Percentiles rank a stretch among this genome's conserved stretches.
phyloP scores from a whole-genome alignment of 805 yeast species.

The Saccharomycopsis oosterbeekiorum region DNA sequence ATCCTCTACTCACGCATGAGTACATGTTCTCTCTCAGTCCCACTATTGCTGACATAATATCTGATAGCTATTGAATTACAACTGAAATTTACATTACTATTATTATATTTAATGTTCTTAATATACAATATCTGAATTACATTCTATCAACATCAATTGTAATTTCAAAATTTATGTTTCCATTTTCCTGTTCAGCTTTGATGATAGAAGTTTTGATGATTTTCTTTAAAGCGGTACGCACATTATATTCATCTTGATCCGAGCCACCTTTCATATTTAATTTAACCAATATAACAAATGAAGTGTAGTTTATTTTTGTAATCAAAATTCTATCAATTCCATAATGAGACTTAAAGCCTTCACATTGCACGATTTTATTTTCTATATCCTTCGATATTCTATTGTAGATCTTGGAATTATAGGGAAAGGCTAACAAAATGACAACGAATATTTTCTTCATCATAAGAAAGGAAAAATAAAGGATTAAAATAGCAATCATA shows the following conservation, averaged over 20 bases:
- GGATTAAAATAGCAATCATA: slow-evolving; percentile 34
- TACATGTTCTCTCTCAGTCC: neutral
- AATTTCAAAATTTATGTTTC: slow-evolving; percentile 28
- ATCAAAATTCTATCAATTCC: slow-evolving; percentile 38
- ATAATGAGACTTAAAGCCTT: slow-evolving; percentile 42
- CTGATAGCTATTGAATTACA: neutral
- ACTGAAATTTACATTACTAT: too few species aligned
- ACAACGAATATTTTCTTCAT: slow-evolving; percentile 43
- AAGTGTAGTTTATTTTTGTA: slow-evolving; percentile 52
- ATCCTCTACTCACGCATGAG: neutral
- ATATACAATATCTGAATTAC: slow-evolving; percentile 12
- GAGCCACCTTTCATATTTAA: slow-evolving; percentile 60
- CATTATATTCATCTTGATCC: slow-evolving; percentile 53
- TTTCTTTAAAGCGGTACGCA: slow-evolving; percentile 41
- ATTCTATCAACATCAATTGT: slow-evolving; percentile 35
- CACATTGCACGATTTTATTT: slow-evolving; percentile 38
- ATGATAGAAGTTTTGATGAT: slow-evolving; percentile 30
- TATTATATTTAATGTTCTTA: neutral
- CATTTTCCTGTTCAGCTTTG: slow-evolving; percentile 17
- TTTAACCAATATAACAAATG: slow-evolving; percentile 47
- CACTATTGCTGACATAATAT: neutral
- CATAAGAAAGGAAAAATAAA: slow-evolving; percentile 42
- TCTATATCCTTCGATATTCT: slow-evolving; percentile 30
- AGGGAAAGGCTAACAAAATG: slow-evolving; percentile 44
- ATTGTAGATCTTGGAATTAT: slow-evolving; percentile 30